Base-by-base conservation (phyloP, 305 asterid genomes). In the Rubia tinctorum region DNA sequence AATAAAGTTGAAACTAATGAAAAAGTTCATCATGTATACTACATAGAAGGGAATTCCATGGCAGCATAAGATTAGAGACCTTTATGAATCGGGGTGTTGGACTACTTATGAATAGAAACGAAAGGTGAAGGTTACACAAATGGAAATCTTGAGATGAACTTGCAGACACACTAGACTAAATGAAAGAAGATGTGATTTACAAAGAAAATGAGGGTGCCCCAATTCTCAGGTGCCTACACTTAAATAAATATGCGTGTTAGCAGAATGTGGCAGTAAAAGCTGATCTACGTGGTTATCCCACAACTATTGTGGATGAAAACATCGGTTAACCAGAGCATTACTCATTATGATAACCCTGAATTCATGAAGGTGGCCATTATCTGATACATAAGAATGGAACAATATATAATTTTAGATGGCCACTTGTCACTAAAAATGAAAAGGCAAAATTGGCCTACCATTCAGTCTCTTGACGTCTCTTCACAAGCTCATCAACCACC, bases 401-500 rank as follows among this genome's bases (percentile, higher is more conserved):
- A 42, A 25, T 15, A 39, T 17, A 9, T 42, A 6, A 42, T 42
- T 42, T 42, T 42, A 42, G n/a, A n/a, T n/a, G n/a, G n/a, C n/a
- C 51, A n/a, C 11, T 6, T 13, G 37, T 63, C 62, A 40, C 37
- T 18, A 23, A 55, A 64, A 27, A 5, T 4, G 30, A 11, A 70
- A 49, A 53, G 53, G 42, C 5, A 76, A 73, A 49, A 71, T 44
- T 51, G 14, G 69, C 91, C 82, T 49, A 89, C 98, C 97, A 94
- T 87, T 94, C 98, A 2, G 99, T 90, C 89, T 94, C 96, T 81
- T 88, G 76, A 45, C 97, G 85, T 77, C 98, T 89, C 84, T 84
- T 89, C 78, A 89, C 82, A 72, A 94, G 89, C 81, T 94, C 99
- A 79, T 90, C 96, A 23, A 89, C 96, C 72, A 93, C 97, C 97